Percentiles rank a stretch among this genome's conserved stretches.
phyloP scores from a whole-genome alignment of 148 eudicot genomes.

The Oxyria digyna region DNA sequence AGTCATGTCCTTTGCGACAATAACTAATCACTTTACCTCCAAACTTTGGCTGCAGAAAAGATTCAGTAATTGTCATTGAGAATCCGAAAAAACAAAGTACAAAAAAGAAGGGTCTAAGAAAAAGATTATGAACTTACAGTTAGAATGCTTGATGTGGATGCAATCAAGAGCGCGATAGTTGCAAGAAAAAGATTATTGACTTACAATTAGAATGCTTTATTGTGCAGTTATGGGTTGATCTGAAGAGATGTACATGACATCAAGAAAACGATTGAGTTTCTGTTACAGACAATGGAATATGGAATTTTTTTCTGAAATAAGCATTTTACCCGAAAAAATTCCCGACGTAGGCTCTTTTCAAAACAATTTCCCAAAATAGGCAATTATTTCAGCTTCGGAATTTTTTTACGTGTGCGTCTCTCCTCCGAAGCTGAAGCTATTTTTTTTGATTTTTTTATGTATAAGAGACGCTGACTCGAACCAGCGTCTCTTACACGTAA shows the following conservation, averaged over 20 bases:
- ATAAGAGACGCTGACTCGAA: no score
- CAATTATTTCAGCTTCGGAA: no score
- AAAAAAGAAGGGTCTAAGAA: neutral
- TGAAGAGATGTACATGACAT: slow-evolving; percentile 65
- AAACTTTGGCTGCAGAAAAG: slow-evolving; percentile 65
- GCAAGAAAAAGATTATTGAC: no score
- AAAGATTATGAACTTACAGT: slow-evolving; percentile 29
- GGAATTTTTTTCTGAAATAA: no score
- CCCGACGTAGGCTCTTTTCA: no score
- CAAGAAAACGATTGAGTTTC: slow-evolving; percentile 61
- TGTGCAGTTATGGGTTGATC: slow-evolving; percentile 52
- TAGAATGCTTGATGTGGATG: slow-evolving; percentile 60
- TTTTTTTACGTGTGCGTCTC: no score
- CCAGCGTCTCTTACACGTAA: no score
- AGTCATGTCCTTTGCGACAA: slow-evolving; percentile 56
- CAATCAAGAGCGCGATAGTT: slow-evolving; percentile 68
- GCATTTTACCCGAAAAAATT: no score
- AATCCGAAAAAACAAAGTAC: neutral
- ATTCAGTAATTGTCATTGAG: neutral
- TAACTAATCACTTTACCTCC: slow-evolving; percentile 84
- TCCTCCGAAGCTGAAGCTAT: no score
- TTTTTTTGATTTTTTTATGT: no score
- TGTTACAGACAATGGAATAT: slow-evolving; percentile 47
- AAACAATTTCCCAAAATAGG: no score
- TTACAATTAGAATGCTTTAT: no score